Evolutionary conservation across 2,329 filamentous ascomycete species (phyloP).

Genomic region (Didymosphaeria variabile): DNA sequence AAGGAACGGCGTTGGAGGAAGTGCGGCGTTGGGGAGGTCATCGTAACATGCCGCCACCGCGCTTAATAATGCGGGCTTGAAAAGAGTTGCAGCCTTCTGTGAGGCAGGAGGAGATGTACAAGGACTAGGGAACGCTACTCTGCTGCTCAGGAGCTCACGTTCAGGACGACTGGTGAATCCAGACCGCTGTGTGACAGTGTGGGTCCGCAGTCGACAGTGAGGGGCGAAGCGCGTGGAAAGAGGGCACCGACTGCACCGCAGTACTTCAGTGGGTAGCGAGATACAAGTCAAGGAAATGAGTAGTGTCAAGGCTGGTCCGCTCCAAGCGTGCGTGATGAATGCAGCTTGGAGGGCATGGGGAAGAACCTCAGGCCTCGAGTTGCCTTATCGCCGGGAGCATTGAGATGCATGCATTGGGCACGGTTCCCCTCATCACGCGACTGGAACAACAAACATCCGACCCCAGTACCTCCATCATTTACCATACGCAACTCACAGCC

Average conservation of each 20-base stretch:
- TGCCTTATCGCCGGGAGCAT: constrained; percentile 9
- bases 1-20: constrained; percentile 19
- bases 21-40: constrained; percentile 30
- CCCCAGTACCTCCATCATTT: background rate
- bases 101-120: background rate
- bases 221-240: constrained; percentile 4
- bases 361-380: constrained; percentile 17
- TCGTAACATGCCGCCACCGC: constrained; percentile 41
- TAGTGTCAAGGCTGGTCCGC: constrained; percentile 7
- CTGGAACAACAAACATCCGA: constrained; percentile 12
- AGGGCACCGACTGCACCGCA: background rate
- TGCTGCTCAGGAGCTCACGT: constrained; percentile 1
- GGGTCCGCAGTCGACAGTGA: constrained; percentile 7
- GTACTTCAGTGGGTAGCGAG: background rate
- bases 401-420: constrained; percentile 1
- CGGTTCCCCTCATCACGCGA: constrained; percentile 18
- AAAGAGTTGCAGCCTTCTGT: background rate
- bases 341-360: constrained; percentile 20
- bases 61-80: constrained; percentile 6
- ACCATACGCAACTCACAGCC: background rate
- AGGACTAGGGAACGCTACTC: background rate
- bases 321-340: constrained; percentile 11
- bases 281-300: background rate
- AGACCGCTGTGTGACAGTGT: constrained; percentile 5
- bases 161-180: background rate